Conservation (phyloP, 2,329 filamentous ascomycete genomes). For the Ascochyta clinopodiicola region DNA sequence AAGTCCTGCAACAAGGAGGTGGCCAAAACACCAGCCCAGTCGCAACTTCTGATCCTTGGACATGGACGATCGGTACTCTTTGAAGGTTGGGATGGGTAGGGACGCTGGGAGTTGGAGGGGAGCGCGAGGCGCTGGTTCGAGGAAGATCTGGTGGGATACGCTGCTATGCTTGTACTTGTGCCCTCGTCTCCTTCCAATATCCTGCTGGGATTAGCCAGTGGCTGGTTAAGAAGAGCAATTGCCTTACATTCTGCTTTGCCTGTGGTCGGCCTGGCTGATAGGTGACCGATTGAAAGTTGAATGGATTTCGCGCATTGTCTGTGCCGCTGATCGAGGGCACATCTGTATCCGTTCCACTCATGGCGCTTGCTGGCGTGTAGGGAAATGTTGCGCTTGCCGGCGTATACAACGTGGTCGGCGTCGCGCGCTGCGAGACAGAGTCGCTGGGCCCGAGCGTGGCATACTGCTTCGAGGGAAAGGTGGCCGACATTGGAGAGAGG, state of each 20-base stretch:
- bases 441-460: slow-evolving; percentile 43
- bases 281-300: slow-evolving; percentile 84
- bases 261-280: slow-evolving; percentile 66
- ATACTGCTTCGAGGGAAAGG: slow-evolving; percentile 46
- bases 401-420: slow-evolving; percentile 41
- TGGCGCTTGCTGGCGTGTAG: slow-evolving; percentile 37
- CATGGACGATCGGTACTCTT: slow-evolving; percentile 89
- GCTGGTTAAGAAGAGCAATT: background rate
- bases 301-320: slow-evolving; percentile 67
- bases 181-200: slow-evolving; percentile 87
- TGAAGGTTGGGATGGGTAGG: slow-evolving; percentile 86
- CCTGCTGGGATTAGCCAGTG: slow-evolving; percentile 60
- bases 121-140: slow-evolving; percentile 84
- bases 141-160: slow-evolving; percentile 95
- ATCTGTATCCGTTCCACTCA: slow-evolving; percentile 40
- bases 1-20: slow-evolving; percentile 81
- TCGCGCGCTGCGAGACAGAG: slow-evolving; percentile 43
- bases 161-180: slow-evolving; percentile 99
- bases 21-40: slow-evolving; percentile 87
- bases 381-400: slow-evolving; percentile 45
- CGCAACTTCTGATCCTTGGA: slow-evolving; percentile 83
- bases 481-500: slow-evolving; percentile 50
- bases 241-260: slow-evolving; percentile 66
- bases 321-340: slow-evolving; percentile 39
- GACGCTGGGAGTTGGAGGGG: slow-evolving; percentile 90